Conservation (phyloP, 306 rosid genomes). For the Pterocarpus santalinus region DNA sequence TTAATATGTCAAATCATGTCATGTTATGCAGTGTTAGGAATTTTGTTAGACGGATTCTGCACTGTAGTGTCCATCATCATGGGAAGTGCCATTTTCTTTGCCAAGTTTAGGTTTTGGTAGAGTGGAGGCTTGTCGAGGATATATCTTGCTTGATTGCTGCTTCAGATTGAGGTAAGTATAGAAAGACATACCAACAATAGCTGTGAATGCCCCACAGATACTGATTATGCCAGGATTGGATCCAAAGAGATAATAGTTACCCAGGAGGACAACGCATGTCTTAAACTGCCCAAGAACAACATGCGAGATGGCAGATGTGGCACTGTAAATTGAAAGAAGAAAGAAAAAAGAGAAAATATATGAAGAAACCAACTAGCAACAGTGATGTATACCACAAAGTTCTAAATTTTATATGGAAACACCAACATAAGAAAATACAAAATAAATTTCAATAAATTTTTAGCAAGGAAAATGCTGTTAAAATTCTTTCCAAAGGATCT, state of each 20-base stretch:
- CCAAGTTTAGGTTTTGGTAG: constrained; percentile 69
- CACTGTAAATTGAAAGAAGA: constrained; percentile 58
- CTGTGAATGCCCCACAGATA: constrained; percentile 78
- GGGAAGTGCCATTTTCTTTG: constrained; percentile 68
- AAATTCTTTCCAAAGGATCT: not conserved
- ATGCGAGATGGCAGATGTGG: constrained; percentile 84
- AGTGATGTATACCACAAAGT: constrained; percentile 3
- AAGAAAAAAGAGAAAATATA: not conserved
- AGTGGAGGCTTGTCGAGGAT: constrained; percentile 59
- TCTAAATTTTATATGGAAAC: not conserved
- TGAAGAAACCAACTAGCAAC: constrained; percentile 27
- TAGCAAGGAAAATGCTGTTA: not conserved
- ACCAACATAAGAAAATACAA: not conserved
- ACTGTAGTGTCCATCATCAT: constrained; percentile 60
- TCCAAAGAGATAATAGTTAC: constrained; percentile 77
- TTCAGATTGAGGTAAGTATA: constrained; percentile 82
- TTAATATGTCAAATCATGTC: constrained; percentile 40
- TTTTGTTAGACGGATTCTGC: constrained; percentile 69
- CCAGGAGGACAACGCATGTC: constrained; percentile 83
- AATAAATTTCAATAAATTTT: not conserved
- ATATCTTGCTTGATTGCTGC: constrained; percentile 62
- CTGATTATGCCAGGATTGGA: constrained; percentile 85
- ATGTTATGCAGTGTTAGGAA: constrained; percentile 3
- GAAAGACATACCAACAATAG: constrained; percentile 77
- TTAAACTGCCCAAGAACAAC: constrained; percentile 94